A percentile compares a stretch with the other conserved stretches of the same genome.
These are phyloP conservation scores for Argentina anserina DNA, from an alignment of 306 rosid species.

Conservation along the genomic window DNA sequence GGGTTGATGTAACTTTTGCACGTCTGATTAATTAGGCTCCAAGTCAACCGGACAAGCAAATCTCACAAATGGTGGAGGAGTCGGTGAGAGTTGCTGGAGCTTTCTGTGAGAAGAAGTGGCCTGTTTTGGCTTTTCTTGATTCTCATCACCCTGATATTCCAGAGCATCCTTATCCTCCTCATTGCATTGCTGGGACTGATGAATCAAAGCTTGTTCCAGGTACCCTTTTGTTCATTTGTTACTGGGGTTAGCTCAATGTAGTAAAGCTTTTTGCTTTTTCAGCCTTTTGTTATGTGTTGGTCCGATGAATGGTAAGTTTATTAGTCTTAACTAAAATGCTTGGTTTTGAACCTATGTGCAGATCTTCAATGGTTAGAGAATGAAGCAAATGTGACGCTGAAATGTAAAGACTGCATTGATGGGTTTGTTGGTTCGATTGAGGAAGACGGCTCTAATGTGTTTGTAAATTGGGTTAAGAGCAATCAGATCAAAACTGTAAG, in stretches of 20 bases:
- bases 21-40: conserved; percentile 60
- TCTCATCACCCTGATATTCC: conserved; percentile 72
- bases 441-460: conserved; percentile 72
- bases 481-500: conserved; percentile 72
- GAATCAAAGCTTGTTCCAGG: conserved; percentile 81
- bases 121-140: conserved; percentile 73
- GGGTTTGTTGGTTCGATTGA: conserved; percentile 58
- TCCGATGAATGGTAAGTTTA: too few species aligned
- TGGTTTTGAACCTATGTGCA: conserved; percentile 6
- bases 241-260: not conserved
- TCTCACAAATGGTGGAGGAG: conserved; percentile 68
- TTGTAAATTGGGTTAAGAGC: conserved; percentile 75
- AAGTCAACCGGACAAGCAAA: conserved; percentile 42
- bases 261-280: not conserved
- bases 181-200: conserved; percentile 71
- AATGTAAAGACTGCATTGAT: conserved; percentile 78
- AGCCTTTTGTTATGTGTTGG: not conserved
- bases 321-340: not conserved
- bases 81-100: conserved; percentile 47
- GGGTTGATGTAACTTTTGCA: not conserved
- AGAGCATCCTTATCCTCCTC: conserved; percentile 86
- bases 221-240: conserved; percentile 13
- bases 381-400: conserved; percentile 74
- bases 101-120: conserved; percentile 75
- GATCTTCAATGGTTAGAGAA: conserved; percentile 79